Percentiles rank a stretch among this genome's conserved stretches.
phyloP scores from a whole-genome alignment of 2,329 filamentous ascomycete species.

The Lasiodiplodia citricola region DNA sequence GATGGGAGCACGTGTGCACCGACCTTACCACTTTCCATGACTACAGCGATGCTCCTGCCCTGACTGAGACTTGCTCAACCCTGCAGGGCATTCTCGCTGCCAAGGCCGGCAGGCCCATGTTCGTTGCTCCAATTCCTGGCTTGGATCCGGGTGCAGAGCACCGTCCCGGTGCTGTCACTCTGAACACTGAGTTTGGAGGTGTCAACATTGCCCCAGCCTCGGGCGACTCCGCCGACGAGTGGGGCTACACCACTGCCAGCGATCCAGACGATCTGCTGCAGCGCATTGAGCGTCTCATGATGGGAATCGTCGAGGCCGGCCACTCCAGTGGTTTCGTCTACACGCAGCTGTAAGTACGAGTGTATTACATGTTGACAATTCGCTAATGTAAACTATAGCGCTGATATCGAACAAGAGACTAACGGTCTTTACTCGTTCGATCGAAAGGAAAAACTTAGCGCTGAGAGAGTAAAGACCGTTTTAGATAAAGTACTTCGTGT shows the following conservation, averaged over 20 bases:
- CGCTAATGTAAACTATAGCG: constrained; percentile 46
- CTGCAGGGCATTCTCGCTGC: constrained; percentile 60
- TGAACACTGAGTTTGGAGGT: constrained; percentile 72
- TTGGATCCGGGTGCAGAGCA: constrained; percentile 59
- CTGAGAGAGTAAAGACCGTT: constrained; percentile 61
- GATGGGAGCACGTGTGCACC: constrained; percentile 70
- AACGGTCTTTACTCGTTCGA: constrained; percentile 71
- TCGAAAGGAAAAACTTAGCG: constrained; percentile 65
- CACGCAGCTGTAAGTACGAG: constrained; percentile 63
- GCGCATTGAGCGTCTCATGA: constrained; percentile 63
- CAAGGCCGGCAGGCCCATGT: constrained; percentile 61
- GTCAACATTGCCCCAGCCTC: constrained; percentile 65
- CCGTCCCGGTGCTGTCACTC: constrained; percentile 61
- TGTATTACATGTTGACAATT: background rate
- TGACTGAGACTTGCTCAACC: constrained; percentile 60
- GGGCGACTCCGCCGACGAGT: constrained; percentile 50
- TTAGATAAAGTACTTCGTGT: constrained; percentile 55
- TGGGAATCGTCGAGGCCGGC: constrained; percentile 62
- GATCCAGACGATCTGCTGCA: constrained; percentile 65
- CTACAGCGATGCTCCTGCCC: constrained; percentile 63
- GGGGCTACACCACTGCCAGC: constrained; percentile 71
- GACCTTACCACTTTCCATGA: constrained; percentile 73
- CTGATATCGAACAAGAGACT: constrained; percentile 69
- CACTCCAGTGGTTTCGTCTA: constrained; percentile 69
- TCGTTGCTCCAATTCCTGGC: constrained; percentile 54